A percentile compares a stretch with the other conserved stretches of the same genome.
Evolutionary conservation across 1,284 basidiomycete genomes (phyloP).

Genomic region (Apiotrichum brassicae): DNA sequence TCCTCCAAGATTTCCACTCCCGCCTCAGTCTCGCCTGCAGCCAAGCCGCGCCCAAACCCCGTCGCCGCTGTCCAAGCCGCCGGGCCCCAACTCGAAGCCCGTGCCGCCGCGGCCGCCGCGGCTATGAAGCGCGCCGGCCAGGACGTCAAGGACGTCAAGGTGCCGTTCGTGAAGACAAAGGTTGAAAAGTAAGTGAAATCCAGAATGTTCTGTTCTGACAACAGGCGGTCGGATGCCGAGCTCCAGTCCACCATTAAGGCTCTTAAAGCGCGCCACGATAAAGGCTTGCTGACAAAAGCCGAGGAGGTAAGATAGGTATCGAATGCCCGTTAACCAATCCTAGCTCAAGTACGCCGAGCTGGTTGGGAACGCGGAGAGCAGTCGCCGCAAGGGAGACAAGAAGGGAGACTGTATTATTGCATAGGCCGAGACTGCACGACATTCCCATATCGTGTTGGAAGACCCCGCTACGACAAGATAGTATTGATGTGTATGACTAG

Average conservation of each 20-base stretch:
- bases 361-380: slow-evolving; percentile 32
- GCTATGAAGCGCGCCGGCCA: slow-evolving; percentile 41
- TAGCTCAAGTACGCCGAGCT: slow-evolving; percentile 45
- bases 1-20: slow-evolving; percentile 4
- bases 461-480: no score
- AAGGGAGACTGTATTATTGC: slow-evolving; percentile 25
- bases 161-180: slow-evolving; percentile 43
- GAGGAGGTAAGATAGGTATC: slow-evolving; percentile 43
- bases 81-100: slow-evolving; percentile 23
- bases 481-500: no score
- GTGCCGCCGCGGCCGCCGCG: slow-evolving; percentile 40
- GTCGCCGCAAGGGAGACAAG: slow-evolving; percentile 27
- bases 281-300: slow-evolving; percentile 43
- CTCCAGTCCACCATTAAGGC: slow-evolving; percentile 37
- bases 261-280: slow-evolving; percentile 42
- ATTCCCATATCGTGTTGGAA: no score
- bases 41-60: background rate
- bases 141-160: slow-evolving; percentile 45
- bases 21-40: no score
- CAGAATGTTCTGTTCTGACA: no score
- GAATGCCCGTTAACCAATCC: background rate
- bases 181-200: slow-evolving; percentile 36
- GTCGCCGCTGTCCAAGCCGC: slow-evolving; percentile 1
- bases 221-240: slow-evolving; percentile 40
- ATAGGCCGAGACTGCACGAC: background rate